Base-by-base conservation (phyloP, 495 filamentous ascomycete species). In the Tuber melanosporum region DNA sequence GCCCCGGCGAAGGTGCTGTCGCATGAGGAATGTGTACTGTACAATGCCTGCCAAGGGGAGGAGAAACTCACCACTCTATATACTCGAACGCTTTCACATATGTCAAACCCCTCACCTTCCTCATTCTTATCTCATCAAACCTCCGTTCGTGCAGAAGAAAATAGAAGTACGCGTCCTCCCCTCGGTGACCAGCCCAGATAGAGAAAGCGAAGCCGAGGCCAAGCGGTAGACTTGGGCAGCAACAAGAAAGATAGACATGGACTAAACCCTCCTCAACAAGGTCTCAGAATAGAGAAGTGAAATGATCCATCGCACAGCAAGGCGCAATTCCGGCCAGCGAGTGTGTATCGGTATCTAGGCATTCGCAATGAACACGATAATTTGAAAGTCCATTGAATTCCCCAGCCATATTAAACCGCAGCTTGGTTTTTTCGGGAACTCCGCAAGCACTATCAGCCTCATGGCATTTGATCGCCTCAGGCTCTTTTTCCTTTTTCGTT, bases 71-170 rank as follows among this genome's bases (percentile, higher is more conserved):
- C 32, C 17, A 66, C 57, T 66, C 57, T 66, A 66, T 66, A 66
- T 66, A 66, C 57, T 17, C 4, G 26, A 36, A 36, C 5, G 57
- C 26, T 32, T 14, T 36, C 15, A 36, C 57, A 36, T 36, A 66
- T 66, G 57, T 36, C 57, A 19, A 36, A 2, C 57, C 57, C 57
- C 57, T 66, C 57, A 66, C 57, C 57, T 66, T 19, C 57, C 57
- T 66, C 57, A 66, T 66, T 66, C 57, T 66, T 66, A 66, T 66
- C 57, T 66, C 57, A 66, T 66, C n/a, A 66, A 36, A 36, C 57
- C 57, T 66, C 57, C 26, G 57, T 66, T 66, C 57, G 57, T 66
- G 57, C 26, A 66, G 57, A 32, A 66, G 57, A 36, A 66, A 66
- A 66, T 36, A 66, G 57, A 36, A 36, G 32, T 32, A 32, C 57